Conservation (phyloP, 371 early-diverging fungal species). For the Syncephalastrum contaminatum region DNA sequence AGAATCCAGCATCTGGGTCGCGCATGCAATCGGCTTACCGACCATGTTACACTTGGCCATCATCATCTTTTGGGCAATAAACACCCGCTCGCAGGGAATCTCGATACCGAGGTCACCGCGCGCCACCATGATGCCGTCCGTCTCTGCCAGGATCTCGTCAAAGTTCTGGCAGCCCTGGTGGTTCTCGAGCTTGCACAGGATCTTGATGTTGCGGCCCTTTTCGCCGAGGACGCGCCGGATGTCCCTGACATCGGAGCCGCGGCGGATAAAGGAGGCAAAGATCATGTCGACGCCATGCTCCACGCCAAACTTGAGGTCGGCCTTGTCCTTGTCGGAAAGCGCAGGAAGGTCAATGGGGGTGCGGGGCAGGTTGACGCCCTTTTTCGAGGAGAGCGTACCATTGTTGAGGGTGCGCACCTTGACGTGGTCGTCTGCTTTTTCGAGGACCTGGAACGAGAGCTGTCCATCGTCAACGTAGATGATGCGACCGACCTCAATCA, state of each 20-base stretch:
- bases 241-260: slow-evolving; percentile 83
- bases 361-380: slow-evolving; percentile 86
- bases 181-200: slow-evolving; percentile 93
- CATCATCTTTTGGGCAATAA: slow-evolving; percentile 95
- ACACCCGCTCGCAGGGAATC: slow-evolving; percentile 87
- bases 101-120: slow-evolving; percentile 97
- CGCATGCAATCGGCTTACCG: slow-evolving; percentile 94
- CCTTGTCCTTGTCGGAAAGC: slow-evolving; percentile 89
- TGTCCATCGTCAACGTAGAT: slow-evolving; percentile 86
- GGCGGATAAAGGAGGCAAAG: slow-evolving; percentile 95
- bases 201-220: slow-evolving; percentile 81
- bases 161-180: slow-evolving; percentile 90
- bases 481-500: slow-evolving; percentile 72
- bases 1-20: slow-evolving; percentile 98
- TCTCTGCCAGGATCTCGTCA: slow-evolving; percentile 88
- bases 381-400: slow-evolving; percentile 71
- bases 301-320: slow-evolving; percentile 87
- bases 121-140: slow-evolving; percentile 99
- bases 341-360: slow-evolving; percentile 84
- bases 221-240: slow-evolving; percentile 79
- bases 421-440: slow-evolving; percentile 54
- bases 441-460: slow-evolving; percentile 75
- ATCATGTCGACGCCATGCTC: slow-evolving; percentile 92
- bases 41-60: slow-evolving; percentile 88
- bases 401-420: slow-evolving; percentile 70